Evolutionary conservation across 495 filamentous ascomycete genomes (phyloP), one percentile per base, ranked within the genome.

Genomic region (Trichocladium uniseriatum): DNA sequence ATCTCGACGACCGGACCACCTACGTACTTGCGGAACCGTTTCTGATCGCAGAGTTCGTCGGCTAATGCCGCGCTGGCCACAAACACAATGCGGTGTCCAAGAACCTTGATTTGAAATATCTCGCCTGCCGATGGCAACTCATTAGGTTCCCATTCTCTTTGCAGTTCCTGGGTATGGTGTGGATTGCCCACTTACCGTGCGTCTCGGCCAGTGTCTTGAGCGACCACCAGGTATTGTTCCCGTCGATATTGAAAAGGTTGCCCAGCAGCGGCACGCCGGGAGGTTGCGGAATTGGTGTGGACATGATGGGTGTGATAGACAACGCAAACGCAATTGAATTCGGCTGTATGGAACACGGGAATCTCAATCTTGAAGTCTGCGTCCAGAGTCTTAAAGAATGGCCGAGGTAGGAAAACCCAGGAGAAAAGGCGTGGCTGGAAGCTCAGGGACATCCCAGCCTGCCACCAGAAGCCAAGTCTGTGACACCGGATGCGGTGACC

Each of bases 1-100:
- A 86, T 69, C 61, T 87, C 67, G 13, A 68, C 51, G 43, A 86
- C 63, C 16, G 73, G 65, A 0, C 69, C 70, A 22, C 68, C 65
- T n/a, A 84, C 70, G 31, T 60, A 65, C 56, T 89, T 89, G 8
- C 67, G 62, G 64, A 87, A 90, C 38, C 78, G 74, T 45, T 74
- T 75, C 64, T 85, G 79, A 60, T 89, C 73, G 65, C 81, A 87
- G 20, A 82, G 53, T 47, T 88, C 84, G 38, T 83, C 70, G 22
- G 79, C 70, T 16, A 87, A 59, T 2, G 77, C 79, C 14, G 78
- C 80, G 53, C 71, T 59, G 13, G 67, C 67, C 10, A 73, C 61
- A 41, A 74, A 70, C 16, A 75, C 62, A 32, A 71, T 45, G 7
- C 60, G 62, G 34, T 71, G 54, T 10, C 68, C 68, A 1, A 73